These are phyloP conservation scores for Citrus australasica DNA, from an alignment of 345 rosid genomes.

Conservation along the genomic window DNA sequence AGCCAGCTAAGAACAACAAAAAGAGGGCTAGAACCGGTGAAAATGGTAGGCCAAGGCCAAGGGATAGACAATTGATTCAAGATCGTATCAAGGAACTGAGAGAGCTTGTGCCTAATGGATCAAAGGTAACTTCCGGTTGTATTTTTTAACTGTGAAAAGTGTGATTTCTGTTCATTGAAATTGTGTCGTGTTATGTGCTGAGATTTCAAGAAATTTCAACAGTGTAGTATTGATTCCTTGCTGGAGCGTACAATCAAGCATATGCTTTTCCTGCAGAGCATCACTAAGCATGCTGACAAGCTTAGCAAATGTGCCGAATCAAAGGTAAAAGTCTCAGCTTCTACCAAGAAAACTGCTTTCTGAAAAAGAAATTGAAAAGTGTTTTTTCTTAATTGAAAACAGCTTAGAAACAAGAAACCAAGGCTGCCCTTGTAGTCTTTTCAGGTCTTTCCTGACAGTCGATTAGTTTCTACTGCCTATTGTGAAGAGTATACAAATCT, in stretches of 20 bases:
- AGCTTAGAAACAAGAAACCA: neutral
- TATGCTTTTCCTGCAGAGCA: conserved; percentile 78
- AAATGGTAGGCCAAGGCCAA: conserved; percentile 87
- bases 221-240: conserved; percentile 98
- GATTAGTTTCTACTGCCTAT: neutral
- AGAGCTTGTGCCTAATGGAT: conserved; percentile 92
- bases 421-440: neutral
- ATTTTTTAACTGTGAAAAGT: neutral
- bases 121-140: conserved; percentile 62
- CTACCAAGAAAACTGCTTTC: neutral
- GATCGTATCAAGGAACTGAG: conserved; percentile 96
- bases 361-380: neutral
- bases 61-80: conserved; percentile 96
- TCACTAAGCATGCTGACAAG: conserved; percentile 87
- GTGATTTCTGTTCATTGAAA: conserved; percentile 3
- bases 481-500: neutral
- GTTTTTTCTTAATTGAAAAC: neutral
- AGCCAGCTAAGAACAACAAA: conserved; percentile 59
- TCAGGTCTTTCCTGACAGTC: neutral
- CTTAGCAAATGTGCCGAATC: conserved; percentile 64
- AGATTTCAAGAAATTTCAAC: conserved; percentile 41
- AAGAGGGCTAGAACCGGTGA: conserved; percentile 88
- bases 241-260: conserved; percentile 95
- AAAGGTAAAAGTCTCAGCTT: conserved; percentile 42
- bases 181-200: conserved; percentile 19